These are phyloP conservation scores for Hapsidospora chrysogenum DNA, from an alignment of 495 filamentous ascomycete species.

Conservation along the genomic window DNA sequence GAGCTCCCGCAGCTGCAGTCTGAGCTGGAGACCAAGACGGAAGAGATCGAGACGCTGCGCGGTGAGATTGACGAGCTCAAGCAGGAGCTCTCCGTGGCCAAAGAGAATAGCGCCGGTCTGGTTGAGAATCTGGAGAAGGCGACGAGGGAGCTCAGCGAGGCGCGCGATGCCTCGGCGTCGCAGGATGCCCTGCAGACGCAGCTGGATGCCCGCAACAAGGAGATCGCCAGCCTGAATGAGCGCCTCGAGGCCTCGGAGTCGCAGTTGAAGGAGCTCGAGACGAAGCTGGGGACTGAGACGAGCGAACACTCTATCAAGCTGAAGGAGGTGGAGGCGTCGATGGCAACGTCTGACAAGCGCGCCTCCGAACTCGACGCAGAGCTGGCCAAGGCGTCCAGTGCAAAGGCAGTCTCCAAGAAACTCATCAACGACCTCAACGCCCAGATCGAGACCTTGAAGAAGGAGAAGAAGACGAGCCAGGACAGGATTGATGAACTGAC, in stretches of 20 bases:
- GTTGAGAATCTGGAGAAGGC: constrained; percentile 43
- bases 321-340: constrained; percentile 17
- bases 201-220: constrained; percentile 28
- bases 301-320: constrained; percentile 19
- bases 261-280: constrained; percentile 36
- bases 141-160: constrained; percentile 38
- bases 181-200: constrained; percentile 29
- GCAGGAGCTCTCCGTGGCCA: constrained; percentile 28
- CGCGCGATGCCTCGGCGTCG: constrained; percentile 39
- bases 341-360: constrained; percentile 10
- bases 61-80: constrained; percentile 18
- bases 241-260: constrained; percentile 30
- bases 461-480: constrained; percentile 14
- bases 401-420: constrained; percentile 14
- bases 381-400: constrained; percentile 15
- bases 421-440: constrained; percentile 14
- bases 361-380: constrained; percentile 22
- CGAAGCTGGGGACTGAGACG: constrained; percentile 32
- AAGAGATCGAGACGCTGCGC: constrained; percentile 20
- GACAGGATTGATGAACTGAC: constrained; percentile 15
- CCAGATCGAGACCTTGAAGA: constrained; percentile 20
- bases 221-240: constrained; percentile 28
- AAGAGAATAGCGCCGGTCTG: constrained; percentile 49
- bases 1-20: constrained; percentile 49
- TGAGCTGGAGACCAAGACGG: constrained; percentile 35